These are phyloP conservation scores for Pseudocohnilembus persalinus DNA, from an alignment of 169 alveolate genomes.

Conservation along the genomic window DNA sequence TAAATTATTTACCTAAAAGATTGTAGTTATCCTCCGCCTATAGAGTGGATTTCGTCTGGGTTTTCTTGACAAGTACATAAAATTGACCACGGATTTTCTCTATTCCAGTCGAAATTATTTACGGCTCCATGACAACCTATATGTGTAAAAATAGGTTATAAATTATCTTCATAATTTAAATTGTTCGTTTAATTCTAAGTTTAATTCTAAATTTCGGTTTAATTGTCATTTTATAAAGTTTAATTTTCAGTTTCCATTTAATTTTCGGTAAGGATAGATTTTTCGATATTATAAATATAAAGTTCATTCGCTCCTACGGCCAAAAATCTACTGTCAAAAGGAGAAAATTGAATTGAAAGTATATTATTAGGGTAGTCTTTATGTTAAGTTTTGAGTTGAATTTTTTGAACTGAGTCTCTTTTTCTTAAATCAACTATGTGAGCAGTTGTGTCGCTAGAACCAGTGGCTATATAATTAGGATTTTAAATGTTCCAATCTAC, in stretches of 20 bases:
- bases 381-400: neutral
- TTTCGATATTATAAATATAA: slow-evolving; percentile 23
- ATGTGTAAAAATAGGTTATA: slow-evolving; percentile 28
- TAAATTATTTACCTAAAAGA: slow-evolving; percentile 14
- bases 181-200: neutral
- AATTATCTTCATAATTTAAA: neutral
- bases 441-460: slow-evolving; percentile 35
- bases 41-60: slow-evolving; percentile 16
- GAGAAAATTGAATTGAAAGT: slow-evolving; percentile 25
- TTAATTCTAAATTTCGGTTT: no score
- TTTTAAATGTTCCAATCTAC: slow-evolving; percentile 40
- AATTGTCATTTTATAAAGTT: no score
- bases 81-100: slow-evolving; percentile 37
- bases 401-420: slow-evolving; percentile 16
- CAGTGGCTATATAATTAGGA: slow-evolving; percentile 44
- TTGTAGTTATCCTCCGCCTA: slow-evolving; percentile 46
- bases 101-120: slow-evolving; percentile 47
- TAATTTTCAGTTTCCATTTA: no score
- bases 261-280: neutral
- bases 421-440: slow-evolving; percentile 32
- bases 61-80: slow-evolving; percentile 43
- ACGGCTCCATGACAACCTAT: slow-evolving; percentile 41
- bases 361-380: slow-evolving; percentile 13
- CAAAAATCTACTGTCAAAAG: slow-evolving; percentile 21
- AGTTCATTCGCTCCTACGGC: slow-evolving; percentile 39